phyloP scores from a whole-genome alignment of 2,329 filamentous ascomycete genomes.

The Emericellopsis atlantica region DNA sequence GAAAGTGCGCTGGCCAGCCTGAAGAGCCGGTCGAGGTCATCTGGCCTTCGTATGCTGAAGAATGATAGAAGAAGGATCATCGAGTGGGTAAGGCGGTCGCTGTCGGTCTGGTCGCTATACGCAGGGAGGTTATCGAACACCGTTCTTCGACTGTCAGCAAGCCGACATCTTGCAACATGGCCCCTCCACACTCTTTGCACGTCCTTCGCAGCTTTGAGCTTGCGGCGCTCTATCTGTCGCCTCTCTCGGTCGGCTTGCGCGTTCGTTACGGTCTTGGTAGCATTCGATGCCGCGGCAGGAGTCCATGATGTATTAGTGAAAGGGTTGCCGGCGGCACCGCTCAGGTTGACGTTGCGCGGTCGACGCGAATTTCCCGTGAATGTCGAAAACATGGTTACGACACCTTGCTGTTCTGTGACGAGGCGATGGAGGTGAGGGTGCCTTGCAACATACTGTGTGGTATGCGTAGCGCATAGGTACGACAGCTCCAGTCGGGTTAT shows the following conservation, averaged over 20 bases:
- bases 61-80: slow-evolving; percentile 36
- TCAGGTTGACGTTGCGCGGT: slow-evolving; percentile 86
- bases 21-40: slow-evolving; percentile 36
- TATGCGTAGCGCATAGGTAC: no score
- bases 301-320: slow-evolving; percentile 55
- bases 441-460: no score
- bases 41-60: slow-evolving; percentile 27
- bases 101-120: slow-evolving; percentile 7
- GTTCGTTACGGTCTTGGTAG: slow-evolving; percentile 67
- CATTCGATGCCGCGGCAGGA: slow-evolving; percentile 43
- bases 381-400: slow-evolving; percentile 63
- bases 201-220: slow-evolving; percentile 56
- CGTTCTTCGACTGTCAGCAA: slow-evolving; percentile 44
- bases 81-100: slow-evolving; percentile 22
- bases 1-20: slow-evolving; percentile 18
- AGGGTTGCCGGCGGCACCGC: slow-evolving; percentile 70
- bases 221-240: slow-evolving; percentile 70
- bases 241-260: slow-evolving; percentile 77
- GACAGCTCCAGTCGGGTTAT: no score
- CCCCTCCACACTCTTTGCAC: slow-evolving; percentile 81
- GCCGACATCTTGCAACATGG: slow-evolving; percentile 45
- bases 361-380: slow-evolving; percentile 83
- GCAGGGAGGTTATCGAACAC: slow-evolving; percentile 51
- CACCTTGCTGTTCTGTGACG: no score
- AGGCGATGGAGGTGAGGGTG: no score